Conservation (phyloP, 179 eudicot species). For the Actinidia arguta region DNA sequence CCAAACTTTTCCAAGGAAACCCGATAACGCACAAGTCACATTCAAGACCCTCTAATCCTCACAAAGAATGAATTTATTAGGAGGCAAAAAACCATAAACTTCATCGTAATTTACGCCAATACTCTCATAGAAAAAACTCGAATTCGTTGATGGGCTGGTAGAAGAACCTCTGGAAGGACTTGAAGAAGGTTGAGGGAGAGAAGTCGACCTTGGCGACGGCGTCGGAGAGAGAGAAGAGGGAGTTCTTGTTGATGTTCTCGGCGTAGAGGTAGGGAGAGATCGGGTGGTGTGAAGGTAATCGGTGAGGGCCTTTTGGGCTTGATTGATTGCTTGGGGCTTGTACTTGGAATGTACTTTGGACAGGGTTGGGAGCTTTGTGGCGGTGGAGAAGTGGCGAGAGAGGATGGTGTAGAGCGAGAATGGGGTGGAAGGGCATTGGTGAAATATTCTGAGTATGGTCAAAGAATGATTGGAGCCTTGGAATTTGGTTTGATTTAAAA, state of each 20-base stretch:
- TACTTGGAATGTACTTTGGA: slow-evolving; percentile 48
- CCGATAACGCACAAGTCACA: slow-evolving; percentile 73
- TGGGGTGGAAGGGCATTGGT: no score
- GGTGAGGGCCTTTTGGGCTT: slow-evolving; percentile 55
- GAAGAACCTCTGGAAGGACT: slow-evolving; percentile 50
- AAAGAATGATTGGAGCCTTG: no score
- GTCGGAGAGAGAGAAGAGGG: slow-evolving; percentile 37
- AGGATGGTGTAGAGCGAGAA: no score
- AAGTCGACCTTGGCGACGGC: slow-evolving; percentile 42
- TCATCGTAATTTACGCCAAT: slow-evolving; percentile 63
- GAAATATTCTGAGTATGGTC: no score
- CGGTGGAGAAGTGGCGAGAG: no score
- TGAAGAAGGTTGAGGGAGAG: slow-evolving; percentile 38
- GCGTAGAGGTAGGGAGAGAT: slow-evolving; percentile 68
- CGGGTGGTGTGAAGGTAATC: slow-evolving; percentile 77
- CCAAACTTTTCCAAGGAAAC: slow-evolving; percentile 82
- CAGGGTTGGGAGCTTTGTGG: slow-evolving; percentile 33
- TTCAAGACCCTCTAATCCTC: slow-evolving; percentile 55
- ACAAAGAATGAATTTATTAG: slow-evolving; percentile 45
- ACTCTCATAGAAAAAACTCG: slow-evolving; percentile 81
- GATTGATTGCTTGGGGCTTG: slow-evolving; percentile 45
- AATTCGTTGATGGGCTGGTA: slow-evolving; percentile 79
- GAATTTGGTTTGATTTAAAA: no score
- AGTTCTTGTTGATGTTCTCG: slow-evolving; percentile 57
- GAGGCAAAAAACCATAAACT: slow-evolving; percentile 43